These are phyloP conservation scores for Paecilomyces fulvus DNA, from an alignment of 2,329 filamentous ascomycete genomes.

Conservation along the genomic window DNA sequence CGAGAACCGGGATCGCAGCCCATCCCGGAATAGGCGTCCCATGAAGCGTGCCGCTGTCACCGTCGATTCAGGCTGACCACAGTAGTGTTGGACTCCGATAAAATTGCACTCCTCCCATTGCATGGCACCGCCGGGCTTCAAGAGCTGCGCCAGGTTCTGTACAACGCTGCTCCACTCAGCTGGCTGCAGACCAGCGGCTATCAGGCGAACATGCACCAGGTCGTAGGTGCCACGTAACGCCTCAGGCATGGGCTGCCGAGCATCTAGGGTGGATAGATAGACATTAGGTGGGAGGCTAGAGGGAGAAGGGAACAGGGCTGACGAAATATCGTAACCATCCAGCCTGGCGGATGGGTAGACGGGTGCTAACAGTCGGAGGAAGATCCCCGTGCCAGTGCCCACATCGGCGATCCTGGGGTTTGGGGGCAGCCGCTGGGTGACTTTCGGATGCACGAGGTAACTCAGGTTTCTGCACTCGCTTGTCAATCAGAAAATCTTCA, in stretches of 20 bases:
- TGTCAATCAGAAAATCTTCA: too few species aligned
- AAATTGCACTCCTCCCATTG: constrained; percentile 11
- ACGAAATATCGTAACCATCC: constrained; percentile 1
- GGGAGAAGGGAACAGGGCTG: not conserved
- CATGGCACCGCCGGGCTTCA: constrained; percentile 8
- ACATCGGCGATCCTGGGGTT: not conserved
- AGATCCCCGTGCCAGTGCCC: not conserved
- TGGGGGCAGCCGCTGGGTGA: not conserved
- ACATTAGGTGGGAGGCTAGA: not conserved
- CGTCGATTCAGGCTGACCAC: not conserved
- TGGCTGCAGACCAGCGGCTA: not conserved
- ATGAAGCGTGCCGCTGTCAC: not conserved
- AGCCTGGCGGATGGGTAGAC: not conserved
- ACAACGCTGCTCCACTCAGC: not conserved
- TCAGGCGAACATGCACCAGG: constrained; percentile 1
- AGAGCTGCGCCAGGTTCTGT: constrained; percentile 2
- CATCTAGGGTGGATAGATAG: not conserved
- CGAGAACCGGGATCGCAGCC: not conserved
- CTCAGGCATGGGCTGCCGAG: not conserved
- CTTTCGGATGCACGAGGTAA: not conserved
- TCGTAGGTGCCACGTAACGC: not conserved
- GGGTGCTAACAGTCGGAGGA: not conserved
- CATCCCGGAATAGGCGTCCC: not conserved
- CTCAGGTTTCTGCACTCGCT: not conserved
- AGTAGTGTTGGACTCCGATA: not conserved